A percentile compares a stretch with the other conserved stretches of the same genome.
phyloP scores from a whole-genome alignment of 2,329 filamentous ascomycete species.

The Delphinella strobiligena region DNA sequence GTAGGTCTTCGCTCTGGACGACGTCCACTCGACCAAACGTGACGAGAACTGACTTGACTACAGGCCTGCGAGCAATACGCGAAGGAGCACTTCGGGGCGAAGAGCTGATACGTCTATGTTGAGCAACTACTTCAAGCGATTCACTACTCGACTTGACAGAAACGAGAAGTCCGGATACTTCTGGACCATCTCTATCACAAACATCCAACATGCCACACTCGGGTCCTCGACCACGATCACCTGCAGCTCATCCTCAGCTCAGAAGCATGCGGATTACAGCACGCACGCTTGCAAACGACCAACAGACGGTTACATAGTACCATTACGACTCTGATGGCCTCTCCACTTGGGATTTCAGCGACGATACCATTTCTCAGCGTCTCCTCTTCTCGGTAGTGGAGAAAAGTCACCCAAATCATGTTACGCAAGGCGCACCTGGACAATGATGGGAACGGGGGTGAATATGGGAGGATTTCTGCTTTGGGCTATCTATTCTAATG shows the following conservation, averaged over 20 bases:
- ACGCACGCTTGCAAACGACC: background rate
- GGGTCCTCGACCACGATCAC: background rate
- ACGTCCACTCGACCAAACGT: background rate
- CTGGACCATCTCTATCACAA: background rate
- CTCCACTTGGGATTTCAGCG: background rate
- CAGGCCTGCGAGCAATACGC: slow-evolving; percentile 86
- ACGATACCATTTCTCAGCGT: background rate
- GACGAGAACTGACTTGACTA: background rate
- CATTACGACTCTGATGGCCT: background rate
- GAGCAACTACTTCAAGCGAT: slow-evolving; percentile 13
- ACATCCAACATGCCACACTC: background rate
- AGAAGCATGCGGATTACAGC: background rate
- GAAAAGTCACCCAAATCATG: background rate
- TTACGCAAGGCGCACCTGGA: background rate
- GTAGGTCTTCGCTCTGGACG: slow-evolving; percentile 29
- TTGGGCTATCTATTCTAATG: no score
- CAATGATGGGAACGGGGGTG: no score
- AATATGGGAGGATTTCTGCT: no score
- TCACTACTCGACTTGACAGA: background rate
- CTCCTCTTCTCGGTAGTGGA: background rate
- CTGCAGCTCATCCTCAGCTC: background rate
- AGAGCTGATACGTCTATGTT: slow-evolving; percentile 19
- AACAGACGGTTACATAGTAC: background rate
- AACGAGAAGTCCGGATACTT: no score
- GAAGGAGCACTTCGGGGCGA: slow-evolving; percentile 76